These are phyloP conservation scores for Trichosporon coremiiforme DNA, from an alignment of 1,284 basidiomycete species.

Conservation along the genomic window DNA sequence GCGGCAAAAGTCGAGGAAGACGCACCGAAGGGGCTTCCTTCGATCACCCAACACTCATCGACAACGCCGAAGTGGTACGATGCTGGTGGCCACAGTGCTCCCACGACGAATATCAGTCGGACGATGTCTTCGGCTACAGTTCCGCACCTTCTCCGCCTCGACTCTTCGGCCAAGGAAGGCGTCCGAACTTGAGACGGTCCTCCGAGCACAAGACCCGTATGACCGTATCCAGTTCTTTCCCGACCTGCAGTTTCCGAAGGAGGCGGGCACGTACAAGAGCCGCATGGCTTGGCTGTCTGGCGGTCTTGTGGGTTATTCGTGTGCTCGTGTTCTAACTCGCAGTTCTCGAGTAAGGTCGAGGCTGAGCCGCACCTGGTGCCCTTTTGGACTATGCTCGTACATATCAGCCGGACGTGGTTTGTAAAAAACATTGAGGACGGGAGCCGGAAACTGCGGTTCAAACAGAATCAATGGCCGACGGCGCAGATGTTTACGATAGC, in stretches of 20 bases:
- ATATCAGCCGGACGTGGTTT: not conserved
- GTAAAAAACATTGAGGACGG: not conserved
- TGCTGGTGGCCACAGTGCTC: not conserved
- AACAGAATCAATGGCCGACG: not conserved
- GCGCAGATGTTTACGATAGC: conserved; percentile 25
- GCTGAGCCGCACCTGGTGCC: conserved; percentile 30
- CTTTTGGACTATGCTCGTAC: conserved; percentile 28
- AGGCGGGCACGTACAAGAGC: not conserved
- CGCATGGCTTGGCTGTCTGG: not conserved
- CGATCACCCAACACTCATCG: not conserved
- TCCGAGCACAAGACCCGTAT: conserved; percentile 14
- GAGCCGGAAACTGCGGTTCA: not conserved
- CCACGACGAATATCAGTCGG: not conserved
- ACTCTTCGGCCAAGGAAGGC: not conserved
- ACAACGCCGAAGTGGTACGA: not conserved
- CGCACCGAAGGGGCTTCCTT: not conserved
- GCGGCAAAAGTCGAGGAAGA: conserved; percentile 12
- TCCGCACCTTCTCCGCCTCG: not conserved
- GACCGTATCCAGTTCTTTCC: conserved; percentile 14
- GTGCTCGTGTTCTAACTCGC: not conserved
- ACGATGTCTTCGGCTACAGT: not conserved
- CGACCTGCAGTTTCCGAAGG: not conserved
- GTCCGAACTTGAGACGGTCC: not conserved
- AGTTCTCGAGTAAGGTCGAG: not conserved
- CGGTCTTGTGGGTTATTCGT: not conserved